A percentile compares a stretch with the other conserved stretches of the same genome.
These are phyloP conservation scores for Pancytospora philotis DNA, from an alignment of 371 early-diverging fungal species.

Conservation along the genomic window DNA sequence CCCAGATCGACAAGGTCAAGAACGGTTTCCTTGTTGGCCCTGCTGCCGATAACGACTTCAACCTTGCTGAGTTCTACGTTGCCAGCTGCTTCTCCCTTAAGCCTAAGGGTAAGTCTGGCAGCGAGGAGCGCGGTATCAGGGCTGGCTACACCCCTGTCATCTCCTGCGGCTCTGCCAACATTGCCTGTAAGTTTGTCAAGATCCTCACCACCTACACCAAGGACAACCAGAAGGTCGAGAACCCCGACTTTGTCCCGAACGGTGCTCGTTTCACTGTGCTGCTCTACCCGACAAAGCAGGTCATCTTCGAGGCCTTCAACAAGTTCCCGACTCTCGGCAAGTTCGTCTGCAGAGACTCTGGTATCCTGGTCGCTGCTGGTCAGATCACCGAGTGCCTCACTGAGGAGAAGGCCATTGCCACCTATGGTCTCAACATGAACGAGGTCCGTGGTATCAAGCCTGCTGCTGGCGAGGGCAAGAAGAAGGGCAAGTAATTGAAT, in stretches of 20 bases:
- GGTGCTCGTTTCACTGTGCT: constrained; percentile 38
- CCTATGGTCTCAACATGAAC: constrained; percentile 8
- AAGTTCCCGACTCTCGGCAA: constrained; percentile 54
- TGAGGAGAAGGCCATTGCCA: constrained; percentile 2
- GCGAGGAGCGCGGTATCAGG: constrained; percentile 44
- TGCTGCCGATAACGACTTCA: constrained; percentile 33
- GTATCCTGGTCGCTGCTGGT: constrained; percentile 54
- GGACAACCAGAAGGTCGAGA: constrained; percentile 8
- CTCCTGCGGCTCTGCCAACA: constrained; percentile 53
- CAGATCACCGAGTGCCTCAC: constrained; percentile 10
- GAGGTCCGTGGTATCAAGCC: neutral
- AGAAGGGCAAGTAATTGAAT: neutral
- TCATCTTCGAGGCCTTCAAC: constrained; percentile 45
- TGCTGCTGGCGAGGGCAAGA: neutral
- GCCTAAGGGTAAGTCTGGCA: constrained; percentile 38
- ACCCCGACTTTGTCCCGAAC: constrained; percentile 25
- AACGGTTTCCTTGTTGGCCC: constrained; percentile 53
- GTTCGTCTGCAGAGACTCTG: constrained; percentile 58
- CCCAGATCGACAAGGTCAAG: constrained; percentile 43
- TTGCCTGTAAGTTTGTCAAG: constrained; percentile 46
- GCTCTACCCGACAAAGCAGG: constrained; percentile 52
- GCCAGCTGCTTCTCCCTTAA: constrained; percentile 6
- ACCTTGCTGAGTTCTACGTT: constrained; percentile 14
- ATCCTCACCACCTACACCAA: constrained; percentile 38
- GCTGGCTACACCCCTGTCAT: constrained; percentile 55